These are phyloP conservation scores for Phytophthora hybrid DNA, from an alignment of 352 stramenopile species.

Conservation along the genomic window DNA sequence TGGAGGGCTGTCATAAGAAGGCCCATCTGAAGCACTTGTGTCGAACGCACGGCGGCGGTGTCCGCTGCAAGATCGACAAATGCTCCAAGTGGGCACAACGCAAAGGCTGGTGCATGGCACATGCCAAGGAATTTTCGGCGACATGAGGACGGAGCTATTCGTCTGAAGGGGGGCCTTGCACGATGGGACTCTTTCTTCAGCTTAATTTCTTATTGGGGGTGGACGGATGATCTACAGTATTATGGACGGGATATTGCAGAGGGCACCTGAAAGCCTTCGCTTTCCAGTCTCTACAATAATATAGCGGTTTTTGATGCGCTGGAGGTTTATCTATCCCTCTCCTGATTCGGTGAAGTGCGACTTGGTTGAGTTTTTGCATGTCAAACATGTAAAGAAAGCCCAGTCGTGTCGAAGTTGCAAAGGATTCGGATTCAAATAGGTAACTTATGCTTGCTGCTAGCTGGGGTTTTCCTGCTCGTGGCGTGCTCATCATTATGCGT, in stretches of 20 bases:
- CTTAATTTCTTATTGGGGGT: constrained; percentile 43
- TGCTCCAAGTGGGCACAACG: constrained; percentile 89
- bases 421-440: background rate
- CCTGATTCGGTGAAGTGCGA: no score
- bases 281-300: constrained; percentile 39
- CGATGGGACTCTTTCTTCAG: constrained; percentile 3
- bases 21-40: constrained; percentile 89
- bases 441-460: background rate
- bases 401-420: background rate
- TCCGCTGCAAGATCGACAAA: constrained; percentile 82
- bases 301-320: constrained; percentile 34
- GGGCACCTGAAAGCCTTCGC: constrained; percentile 21
- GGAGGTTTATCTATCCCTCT: background rate
- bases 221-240: constrained; percentile 34
- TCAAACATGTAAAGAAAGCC: background rate
- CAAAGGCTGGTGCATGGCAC: constrained; percentile 91
- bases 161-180: constrained; percentile 8
- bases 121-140: constrained; percentile 81
- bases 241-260: constrained; percentile 38
- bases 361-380: background rate
- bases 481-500: background rate
- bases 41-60: constrained; percentile 86
- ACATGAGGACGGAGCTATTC: constrained; percentile 27
- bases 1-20: constrained; percentile 87
- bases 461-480: background rate